A percentile compares a stretch with the other conserved stretches of the same genome.
Conservation (phyloP, 768 basidiomycete species). For the Leccinum aurantiacum region DNA sequence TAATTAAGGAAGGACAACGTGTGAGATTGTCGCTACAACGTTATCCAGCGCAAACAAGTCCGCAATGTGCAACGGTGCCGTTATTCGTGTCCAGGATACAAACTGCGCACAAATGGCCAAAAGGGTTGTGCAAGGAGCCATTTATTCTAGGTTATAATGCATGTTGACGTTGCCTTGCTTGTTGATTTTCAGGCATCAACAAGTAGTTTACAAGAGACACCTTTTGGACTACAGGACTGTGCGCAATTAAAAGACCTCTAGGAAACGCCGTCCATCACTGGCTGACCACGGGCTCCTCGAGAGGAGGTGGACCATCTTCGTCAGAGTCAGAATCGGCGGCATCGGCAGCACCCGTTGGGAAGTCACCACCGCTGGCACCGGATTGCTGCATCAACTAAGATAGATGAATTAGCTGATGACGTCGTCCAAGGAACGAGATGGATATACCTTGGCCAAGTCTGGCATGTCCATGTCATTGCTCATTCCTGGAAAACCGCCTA, state of each 20-base stretch:
- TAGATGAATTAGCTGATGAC: slow-evolving; percentile 9
- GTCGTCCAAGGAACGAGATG: slow-evolving; percentile 4
- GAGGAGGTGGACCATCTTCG: slow-evolving; percentile 76
- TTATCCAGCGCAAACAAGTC: slow-evolving; percentile 1
- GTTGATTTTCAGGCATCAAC: slow-evolving; percentile 6
- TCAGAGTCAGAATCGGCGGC: slow-evolving; percentile 38
- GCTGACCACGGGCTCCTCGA: slow-evolving; percentile 62
- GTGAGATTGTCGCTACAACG: slow-evolving; percentile 4
- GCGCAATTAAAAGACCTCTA: background rate
- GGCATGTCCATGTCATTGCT: slow-evolving; percentile 49
- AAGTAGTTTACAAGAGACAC: slow-evolving; percentile 19
- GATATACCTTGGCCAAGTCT: slow-evolving; percentile 61
- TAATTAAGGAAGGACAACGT: slow-evolving; percentile 11
- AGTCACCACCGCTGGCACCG: background rate
- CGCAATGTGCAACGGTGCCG: no score
- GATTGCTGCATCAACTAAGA: slow-evolving; percentile 44
- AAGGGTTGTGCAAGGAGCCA: background rate
- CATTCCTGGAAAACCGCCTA: slow-evolving; percentile 42
- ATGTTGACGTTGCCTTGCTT: background rate
- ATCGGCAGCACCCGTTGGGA: slow-evolving; percentile 17
- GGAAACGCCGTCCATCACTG: slow-evolving; percentile 3
- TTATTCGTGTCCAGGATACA: no score
- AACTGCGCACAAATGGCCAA: no score
- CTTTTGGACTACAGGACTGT: slow-evolving; percentile 2
- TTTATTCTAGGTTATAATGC: background rate